These are phyloP conservation scores for Kazachstania martiniae DNA, from an alignment of 805 yeast genomes.

Conservation along the genomic window DNA sequence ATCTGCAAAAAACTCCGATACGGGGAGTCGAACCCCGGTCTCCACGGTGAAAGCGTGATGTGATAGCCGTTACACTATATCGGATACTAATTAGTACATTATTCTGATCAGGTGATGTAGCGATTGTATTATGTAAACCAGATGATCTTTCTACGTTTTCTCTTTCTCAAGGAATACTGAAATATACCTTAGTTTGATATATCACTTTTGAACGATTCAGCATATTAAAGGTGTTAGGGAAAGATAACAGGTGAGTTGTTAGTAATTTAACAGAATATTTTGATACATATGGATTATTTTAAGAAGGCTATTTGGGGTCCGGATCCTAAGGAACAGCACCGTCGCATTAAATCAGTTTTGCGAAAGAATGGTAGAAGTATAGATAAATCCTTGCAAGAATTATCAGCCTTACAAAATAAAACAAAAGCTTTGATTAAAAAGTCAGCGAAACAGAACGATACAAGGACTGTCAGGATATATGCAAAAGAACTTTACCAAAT, in stretches of 20 bases:
- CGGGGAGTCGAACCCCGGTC: slow-evolving; percentile 31
- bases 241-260: too few relatives aligned
- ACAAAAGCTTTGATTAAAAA: slow-evolving; percentile 67
- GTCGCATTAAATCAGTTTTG: slow-evolving; percentile 66
- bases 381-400: slow-evolving; percentile 51
- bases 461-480: slow-evolving; percentile 61
- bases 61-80: slow-evolving; percentile 29
- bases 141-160: too few relatives aligned
- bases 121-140: neutral
- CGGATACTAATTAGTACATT: slow-evolving; percentile 10
- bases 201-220: too few relatives aligned
- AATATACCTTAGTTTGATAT: too few relatives aligned
- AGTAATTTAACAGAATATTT: too few relatives aligned
- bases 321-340: slow-evolving; percentile 78
- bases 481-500: slow-evolving; percentile 74
- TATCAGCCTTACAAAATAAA: slow-evolving; percentile 60
- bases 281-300: slow-evolving; percentile 56
- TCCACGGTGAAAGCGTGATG: slow-evolving; percentile 28
- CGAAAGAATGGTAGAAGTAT: slow-evolving; percentile 79
- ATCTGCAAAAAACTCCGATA: slow-evolving; percentile 16
- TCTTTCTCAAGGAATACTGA: too few relatives aligned
- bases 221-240: too few relatives aligned
- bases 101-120: neutral
- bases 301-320: slow-evolving; percentile 94
- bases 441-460: slow-evolving; percentile 67